These are phyloP conservation scores for Coriaria nepalensis DNA, from an alignment of 306 rosid species.

Conservation along the genomic window DNA sequence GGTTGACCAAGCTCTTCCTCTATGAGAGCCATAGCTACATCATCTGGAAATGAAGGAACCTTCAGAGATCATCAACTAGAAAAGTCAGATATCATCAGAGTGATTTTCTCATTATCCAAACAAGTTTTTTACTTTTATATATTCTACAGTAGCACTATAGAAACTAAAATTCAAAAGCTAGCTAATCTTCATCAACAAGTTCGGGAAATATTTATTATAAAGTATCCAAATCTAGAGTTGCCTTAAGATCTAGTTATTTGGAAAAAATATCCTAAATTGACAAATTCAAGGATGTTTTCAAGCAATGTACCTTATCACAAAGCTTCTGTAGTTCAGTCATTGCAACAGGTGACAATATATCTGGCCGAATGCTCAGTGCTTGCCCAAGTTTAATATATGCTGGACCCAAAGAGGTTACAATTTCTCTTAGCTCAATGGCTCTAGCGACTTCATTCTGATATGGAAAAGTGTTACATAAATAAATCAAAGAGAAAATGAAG, in stretches of 20 bases:
- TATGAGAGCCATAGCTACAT: slow-evolving; percentile 90
- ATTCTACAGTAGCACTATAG: too few relatives aligned
- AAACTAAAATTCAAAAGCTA: too few relatives aligned
- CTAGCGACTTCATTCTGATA: slow-evolving; percentile 90
- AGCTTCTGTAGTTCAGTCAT: slow-evolving; percentile 96
- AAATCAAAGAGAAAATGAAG: background rate
- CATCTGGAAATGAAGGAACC: slow-evolving; percentile 99
- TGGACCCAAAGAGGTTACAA: slow-evolving; percentile 97
- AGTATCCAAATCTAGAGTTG: too few relatives aligned
- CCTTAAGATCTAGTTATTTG: too few relatives aligned
- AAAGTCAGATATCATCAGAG: slow-evolving; percentile 20
- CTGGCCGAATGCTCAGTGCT: slow-evolving; percentile 97
- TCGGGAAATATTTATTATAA: too few relatives aligned
- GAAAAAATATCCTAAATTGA: too few relatives aligned
- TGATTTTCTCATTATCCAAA: background rate
- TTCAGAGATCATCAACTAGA: slow-evolving; percentile 27
- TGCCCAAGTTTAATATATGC: slow-evolving; percentile 97
- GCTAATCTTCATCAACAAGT: too few relatives aligned
- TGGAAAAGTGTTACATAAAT: background rate
- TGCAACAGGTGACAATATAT: slow-evolving; percentile 86
- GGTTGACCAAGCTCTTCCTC: slow-evolving; percentile 98
- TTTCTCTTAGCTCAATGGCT: slow-evolving; percentile 89
- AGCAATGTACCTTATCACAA: slow-evolving; percentile 68
- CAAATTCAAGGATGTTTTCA: background rate
- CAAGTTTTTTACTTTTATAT: too few relatives aligned